These are phyloP conservation scores for Citrullus mucosospermus DNA, from an alignment of 306 rosid genomes.

Conservation along the genomic window DNA sequence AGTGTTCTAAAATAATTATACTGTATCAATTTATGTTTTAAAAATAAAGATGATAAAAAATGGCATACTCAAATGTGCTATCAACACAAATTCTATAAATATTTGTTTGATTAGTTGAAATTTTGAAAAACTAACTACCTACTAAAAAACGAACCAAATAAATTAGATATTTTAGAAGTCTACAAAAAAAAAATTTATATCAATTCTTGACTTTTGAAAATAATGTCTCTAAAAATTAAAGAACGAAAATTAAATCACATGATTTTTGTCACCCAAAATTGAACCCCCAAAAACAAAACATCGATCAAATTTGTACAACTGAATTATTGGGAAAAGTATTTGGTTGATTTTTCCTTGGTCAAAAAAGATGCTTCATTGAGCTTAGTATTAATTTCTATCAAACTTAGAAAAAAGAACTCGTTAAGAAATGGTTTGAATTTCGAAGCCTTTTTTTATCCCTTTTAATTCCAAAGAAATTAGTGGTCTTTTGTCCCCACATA, in stretches of 20 bases:
- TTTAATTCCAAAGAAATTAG: neutral
- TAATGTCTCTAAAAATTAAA: neutral
- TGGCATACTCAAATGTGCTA: neutral
- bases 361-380: neutral
- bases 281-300: neutral
- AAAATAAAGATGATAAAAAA: neutral
- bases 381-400: neutral
- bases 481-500: neutral
- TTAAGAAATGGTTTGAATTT: neutral
- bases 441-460: neutral
- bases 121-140: neutral
- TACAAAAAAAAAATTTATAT: neutral
- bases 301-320: neutral
- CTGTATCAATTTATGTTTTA: neutral
- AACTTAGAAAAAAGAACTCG: neutral
- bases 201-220: neutral
- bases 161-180: neutral
- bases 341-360: neutral
- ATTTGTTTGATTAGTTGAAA: neutral
- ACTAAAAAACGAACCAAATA: neutral
- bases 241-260: neutral
- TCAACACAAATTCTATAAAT: neutral
- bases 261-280: neutral
- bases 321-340: neutral
- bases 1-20: too few relatives aligned